Percentiles rank a stretch among this genome's conserved stretches.
These are phyloP conservation scores for Penicillium riverlandense DNA, from an alignment of 495 filamentous ascomycete genomes.

Conservation along the genomic window DNA sequence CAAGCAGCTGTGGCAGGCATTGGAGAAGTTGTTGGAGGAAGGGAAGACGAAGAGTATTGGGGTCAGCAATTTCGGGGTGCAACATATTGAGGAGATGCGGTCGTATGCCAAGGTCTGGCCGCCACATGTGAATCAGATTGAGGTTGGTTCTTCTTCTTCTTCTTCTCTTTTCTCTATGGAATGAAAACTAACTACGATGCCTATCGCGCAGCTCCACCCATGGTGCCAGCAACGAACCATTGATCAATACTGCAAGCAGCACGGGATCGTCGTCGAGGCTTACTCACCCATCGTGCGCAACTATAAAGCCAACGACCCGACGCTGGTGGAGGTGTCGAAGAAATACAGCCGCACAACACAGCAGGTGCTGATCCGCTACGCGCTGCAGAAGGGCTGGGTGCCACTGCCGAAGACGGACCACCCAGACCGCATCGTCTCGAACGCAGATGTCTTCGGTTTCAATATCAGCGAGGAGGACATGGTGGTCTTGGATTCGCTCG, in stretches of 20 bases:
- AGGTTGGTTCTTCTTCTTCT: constrained; percentile 32
- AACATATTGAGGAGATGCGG: constrained; percentile 57
- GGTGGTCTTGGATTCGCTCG: constrained; percentile 53
- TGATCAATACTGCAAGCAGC: constrained; percentile 51
- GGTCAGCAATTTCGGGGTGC: constrained; percentile 62
- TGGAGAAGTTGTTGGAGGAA: constrained; percentile 53
- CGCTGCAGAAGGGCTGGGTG: constrained; percentile 63
- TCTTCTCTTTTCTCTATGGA: neutral
- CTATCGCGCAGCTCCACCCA: constrained; percentile 48
- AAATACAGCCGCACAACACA: constrained; percentile 45
- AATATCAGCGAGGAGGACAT: constrained; percentile 57
- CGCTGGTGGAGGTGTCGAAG: constrained; percentile 42
- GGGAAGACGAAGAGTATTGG: constrained; percentile 57
- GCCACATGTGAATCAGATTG: constrained; percentile 64
- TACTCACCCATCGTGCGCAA: constrained; percentile 61
- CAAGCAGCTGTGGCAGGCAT: constrained; percentile 57
- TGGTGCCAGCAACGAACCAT: constrained; percentile 59
- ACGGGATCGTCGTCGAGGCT: constrained; percentile 57
- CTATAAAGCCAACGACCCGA: constrained; percentile 50
- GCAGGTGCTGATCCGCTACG: constrained; percentile 49
- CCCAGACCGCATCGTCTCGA: constrained; percentile 53
- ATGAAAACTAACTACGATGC: neutral
- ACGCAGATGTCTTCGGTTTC: constrained; percentile 61
- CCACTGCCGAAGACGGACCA: constrained; percentile 67
- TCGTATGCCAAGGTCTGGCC: constrained; percentile 55